Evolutionary conservation across 208 protist species (phyloP).

Genomic region (Leishmania tropica): DNA sequence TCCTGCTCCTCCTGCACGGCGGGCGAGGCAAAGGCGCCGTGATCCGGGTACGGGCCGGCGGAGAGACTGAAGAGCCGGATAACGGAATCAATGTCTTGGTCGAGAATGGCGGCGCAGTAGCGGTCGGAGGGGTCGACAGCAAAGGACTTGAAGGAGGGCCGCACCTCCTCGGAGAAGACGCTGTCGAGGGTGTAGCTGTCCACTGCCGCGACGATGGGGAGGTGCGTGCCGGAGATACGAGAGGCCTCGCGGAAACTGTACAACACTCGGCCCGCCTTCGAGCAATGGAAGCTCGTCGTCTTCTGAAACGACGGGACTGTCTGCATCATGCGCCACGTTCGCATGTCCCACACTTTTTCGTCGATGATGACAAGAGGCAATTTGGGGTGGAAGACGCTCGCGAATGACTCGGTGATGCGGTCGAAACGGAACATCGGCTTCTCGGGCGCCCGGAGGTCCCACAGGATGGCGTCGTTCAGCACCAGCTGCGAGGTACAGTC

Average conservation of each 20-base stretch:
- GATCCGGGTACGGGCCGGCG: slow-evolving; percentile 68
- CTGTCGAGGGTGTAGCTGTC: slow-evolving; percentile 81
- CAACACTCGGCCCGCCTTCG: slow-evolving; percentile 48
- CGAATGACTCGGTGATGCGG: slow-evolving; percentile 83
- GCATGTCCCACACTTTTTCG: slow-evolving; percentile 88
- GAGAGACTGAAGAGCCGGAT: slow-evolving; percentile 82
- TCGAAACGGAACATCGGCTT: slow-evolving; percentile 86
- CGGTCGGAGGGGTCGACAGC: slow-evolving; percentile 84
- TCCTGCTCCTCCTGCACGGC: slow-evolving; percentile 41
- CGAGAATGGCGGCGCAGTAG: slow-evolving; percentile 82
- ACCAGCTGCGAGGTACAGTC: slow-evolving; percentile 74
- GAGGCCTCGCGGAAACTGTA: slow-evolving; percentile 80
- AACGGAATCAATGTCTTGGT: slow-evolving; percentile 61
- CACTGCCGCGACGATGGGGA: slow-evolving; percentile 73
- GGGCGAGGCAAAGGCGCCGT: slow-evolving; percentile 63
- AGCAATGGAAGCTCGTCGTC: slow-evolving; percentile 75
- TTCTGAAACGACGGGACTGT: slow-evolving; percentile 76
- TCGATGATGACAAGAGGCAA: slow-evolving; percentile 82
- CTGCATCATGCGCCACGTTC: slow-evolving; percentile 70
- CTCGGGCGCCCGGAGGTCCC: slow-evolving; percentile 74
- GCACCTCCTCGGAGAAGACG: slow-evolving; percentile 81
- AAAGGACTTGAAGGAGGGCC: slow-evolving; percentile 73
- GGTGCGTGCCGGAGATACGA: slow-evolving; percentile 31
- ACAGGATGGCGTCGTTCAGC: slow-evolving; percentile 85
- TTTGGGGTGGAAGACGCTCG: slow-evolving; percentile 78